Evolutionary conservation across 768 basidiomycete genomes (phyloP), one percentile per base, ranked within the genome.

Genomic region (Serendipita indica): DNA sequence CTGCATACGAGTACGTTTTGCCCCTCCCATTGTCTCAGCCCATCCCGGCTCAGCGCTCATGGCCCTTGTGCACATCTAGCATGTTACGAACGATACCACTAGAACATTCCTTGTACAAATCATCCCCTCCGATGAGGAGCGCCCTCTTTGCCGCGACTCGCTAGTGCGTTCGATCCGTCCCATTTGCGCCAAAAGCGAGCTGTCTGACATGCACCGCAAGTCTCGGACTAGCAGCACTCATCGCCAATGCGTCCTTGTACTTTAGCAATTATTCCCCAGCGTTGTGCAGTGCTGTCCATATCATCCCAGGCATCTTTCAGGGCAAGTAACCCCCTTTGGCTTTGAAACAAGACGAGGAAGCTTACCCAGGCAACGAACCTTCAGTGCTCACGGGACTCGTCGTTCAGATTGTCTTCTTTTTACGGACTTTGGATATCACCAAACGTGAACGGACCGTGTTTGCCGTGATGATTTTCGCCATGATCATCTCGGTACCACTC

Each of bases 171-270:
- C 32, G 20, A 25, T 10, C n/a, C 10, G 4, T 10, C 12, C 49
- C 12, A 28, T n/a, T 10, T n/a, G 43, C 12, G 35, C 27, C 41
- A n/a, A 6, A 43, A 5, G 27, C 16, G 6, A n/a, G 41, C 18
- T 7, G 18, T 6, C 49, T 54, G 30, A 54, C 30, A 25, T n/a
- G 20, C 49, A 16, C 12, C 49, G 30, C 4, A 22, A 54, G 49
- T 30, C 22, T 54, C 20, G 49, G 49, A 30, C 16, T 54, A 20
- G 49, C 49, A 22, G 49, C 49, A 18, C 20, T 54, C 16, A 28
- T 54, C n/a, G 49, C 49, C 20, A 54, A 54, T 54, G 49, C 20
- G 20, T 18, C 49, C n/a, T 28, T 54, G 4, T 54, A 54, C 3
- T 54, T 54, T 27, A 27, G n/a, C n/a, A 28, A 28, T 20, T 54